Evolutionary conservation across 2,329 filamentous ascomycete species (phyloP).

Genomic region (Aspergillus pseudoviridinutans): DNA sequence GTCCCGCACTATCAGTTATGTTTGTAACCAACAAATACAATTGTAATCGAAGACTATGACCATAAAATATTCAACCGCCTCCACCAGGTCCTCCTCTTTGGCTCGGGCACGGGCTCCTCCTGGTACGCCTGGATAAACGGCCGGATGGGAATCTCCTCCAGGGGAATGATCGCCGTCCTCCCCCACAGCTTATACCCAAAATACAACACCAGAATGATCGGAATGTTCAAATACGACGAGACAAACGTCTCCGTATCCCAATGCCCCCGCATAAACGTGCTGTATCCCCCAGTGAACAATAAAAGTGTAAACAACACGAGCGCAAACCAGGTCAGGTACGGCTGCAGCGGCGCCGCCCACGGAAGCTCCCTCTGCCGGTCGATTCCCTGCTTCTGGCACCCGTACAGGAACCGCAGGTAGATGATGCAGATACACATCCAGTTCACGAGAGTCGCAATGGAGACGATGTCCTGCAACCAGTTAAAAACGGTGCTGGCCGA

Average conservation of each 20-base stretch:
- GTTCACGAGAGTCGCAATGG: slow-evolving; percentile 37
- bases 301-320: slow-evolving; percentile 57
- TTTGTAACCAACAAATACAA: too few species aligned
- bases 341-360: slow-evolving; percentile 49
- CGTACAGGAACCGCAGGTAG: slow-evolving; percentile 51
- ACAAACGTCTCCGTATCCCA: slow-evolving; percentile 57
- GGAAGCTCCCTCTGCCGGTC: slow-evolving; percentile 37
- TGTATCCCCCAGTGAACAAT: slow-evolving; percentile 65
- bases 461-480: slow-evolving; percentile 62
- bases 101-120: slow-evolving; percentile 25
- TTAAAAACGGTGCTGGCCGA: slow-evolving; percentile 55
- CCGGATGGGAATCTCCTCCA: slow-evolving; percentile 35
- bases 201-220: slow-evolving; percentile 52
- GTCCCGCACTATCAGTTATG: too few species aligned
- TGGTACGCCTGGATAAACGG: slow-evolving; percentile 25
- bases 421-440: slow-evolving; percentile 57
- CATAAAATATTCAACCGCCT: slow-evolving; percentile 25
- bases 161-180: slow-evolving; percentile 31
- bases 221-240: slow-evolving; percentile 58
- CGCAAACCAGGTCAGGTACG: slow-evolving; percentile 58
- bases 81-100: slow-evolving; percentile 17
- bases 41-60: slow-evolving; percentile 3
- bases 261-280: slow-evolving; percentile 28
- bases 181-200: slow-evolving; percentile 37
- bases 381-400: slow-evolving; percentile 34